phyloP scores from a whole-genome alignment of 495 filamentous ascomycete species.

The Usnea hakonensis region DNA sequence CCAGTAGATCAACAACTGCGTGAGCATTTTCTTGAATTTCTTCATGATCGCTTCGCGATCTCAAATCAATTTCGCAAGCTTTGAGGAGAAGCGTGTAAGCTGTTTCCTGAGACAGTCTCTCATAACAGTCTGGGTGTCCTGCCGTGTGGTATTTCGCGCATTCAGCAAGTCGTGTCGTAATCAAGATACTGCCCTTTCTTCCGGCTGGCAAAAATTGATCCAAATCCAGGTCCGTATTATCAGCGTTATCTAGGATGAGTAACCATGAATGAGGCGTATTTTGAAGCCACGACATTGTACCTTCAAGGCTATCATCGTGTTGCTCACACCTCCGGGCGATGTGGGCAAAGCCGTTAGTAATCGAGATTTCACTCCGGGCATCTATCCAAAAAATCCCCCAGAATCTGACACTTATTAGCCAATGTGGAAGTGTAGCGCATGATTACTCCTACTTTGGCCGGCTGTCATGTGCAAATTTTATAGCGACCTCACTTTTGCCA shows the following conservation, averaged over 20 bases:
- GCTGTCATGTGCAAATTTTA: neutral
- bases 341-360: neutral
- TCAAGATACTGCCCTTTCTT: neutral
- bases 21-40: neutral
- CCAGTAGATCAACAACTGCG: neutral
- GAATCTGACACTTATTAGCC: neutral
- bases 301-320: neutral
- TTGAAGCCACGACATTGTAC: neutral
- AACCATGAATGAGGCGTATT: neutral
- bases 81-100: neutral
- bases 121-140: neutral
- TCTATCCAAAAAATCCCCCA: neutral
- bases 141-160: neutral
- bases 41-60: neutral
- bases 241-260: neutral
- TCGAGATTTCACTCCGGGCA: neutral
- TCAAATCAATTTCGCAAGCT: neutral
- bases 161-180: neutral
- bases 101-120: neutral
- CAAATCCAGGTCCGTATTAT: neutral
- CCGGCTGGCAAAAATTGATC: neutral
- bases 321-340: neutral
- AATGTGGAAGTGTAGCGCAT: neutral
- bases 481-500: neutral
- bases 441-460: neutral